Evolutionary conservation across 306 rosid species (phyloP), one percentile per base, ranked within the genome.

Genomic region (Vigna radiata): DNA sequence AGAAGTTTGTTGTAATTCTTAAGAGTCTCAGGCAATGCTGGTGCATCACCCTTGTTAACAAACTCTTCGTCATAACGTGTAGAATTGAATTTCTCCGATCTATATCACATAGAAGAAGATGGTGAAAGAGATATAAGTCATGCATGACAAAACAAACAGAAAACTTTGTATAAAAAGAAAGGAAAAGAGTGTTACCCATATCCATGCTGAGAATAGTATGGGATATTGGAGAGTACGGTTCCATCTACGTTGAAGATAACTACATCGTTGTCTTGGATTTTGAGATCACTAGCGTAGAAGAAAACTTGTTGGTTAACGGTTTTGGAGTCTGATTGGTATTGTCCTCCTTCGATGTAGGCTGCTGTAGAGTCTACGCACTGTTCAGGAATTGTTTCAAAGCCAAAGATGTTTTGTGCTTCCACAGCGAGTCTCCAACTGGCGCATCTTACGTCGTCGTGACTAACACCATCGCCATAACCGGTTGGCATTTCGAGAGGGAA

Each of bases 401-500:
- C 49, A 0, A 71, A 68, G 21, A 89, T 10, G 71, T 87, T 91
- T 82, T 75, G 80, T 5, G 87, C 72, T 76, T 91, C 96, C 23
- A 82, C 88, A 2, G 69, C 93, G n/a, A 91, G 75, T 17, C 90
- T 78, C 93, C 93, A 91, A 74, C 91, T 91, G 6, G 49, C 59
- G 49, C 96, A 91, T 2, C 80, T 76, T 1, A 84, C 5, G 0
- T 78, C 0, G 46, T 37, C 3, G 31, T 46, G 0, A 46, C 50
- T 11, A 1, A 0, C 25, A 19, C 2, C 46, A 8, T 8, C 46
- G 12, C 7, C 6, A 52, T 7, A 2, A 0, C 83, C 89, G 0
- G 83, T 4, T 46, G 76, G 63, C 43, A 83, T 71, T 7, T 53
- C 62, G 23, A 91, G 90, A 43, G 84, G 87, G 81, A 74, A 77